Percentiles rank a stretch among this genome's conserved stretches.
phyloP scores from a whole-genome alignment of 2,329 filamentous ascomycete species.

The Leptodontidium sp. region DNA sequence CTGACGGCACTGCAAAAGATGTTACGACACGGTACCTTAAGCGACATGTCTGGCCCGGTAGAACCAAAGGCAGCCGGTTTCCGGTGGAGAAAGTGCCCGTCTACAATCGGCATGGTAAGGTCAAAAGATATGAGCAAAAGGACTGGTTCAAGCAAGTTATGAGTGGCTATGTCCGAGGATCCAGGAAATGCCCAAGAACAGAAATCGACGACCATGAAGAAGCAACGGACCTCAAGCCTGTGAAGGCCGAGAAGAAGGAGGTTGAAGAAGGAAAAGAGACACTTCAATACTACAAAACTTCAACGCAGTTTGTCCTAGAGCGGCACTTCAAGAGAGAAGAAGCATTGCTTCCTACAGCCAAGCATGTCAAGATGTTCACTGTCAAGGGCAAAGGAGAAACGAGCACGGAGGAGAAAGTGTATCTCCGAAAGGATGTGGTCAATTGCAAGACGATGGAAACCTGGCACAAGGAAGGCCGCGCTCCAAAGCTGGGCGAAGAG shows the following conservation, averaged over 20 bases:
- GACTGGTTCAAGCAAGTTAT: conserved; percentile 91
- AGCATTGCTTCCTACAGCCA: conserved; percentile 74
- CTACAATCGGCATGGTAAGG: conserved; percentile 78
- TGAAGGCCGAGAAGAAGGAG: conserved; percentile 76
- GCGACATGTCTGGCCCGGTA: conserved; percentile 81
- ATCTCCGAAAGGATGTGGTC: conserved; percentile 78
- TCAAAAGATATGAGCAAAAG: conserved; percentile 77
- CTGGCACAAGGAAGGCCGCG: conserved; percentile 96
- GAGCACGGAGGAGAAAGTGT: conserved; percentile 83
- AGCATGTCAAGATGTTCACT: conserved; percentile 77
- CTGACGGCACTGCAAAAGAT: conserved; percentile 91
- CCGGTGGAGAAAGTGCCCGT: conserved; percentile 82
- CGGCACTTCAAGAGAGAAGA: conserved; percentile 92
- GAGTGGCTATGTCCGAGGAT: conserved; percentile 70
- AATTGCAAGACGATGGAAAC: conserved; percentile 91
- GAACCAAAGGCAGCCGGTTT: conserved; percentile 86
- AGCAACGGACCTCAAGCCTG: conserved; percentile 75
- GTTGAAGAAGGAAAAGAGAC: conserved; percentile 81
- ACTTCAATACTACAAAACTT: conserved; percentile 87
- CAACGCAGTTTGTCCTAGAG: conserved; percentile 83
- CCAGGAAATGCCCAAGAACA: conserved; percentile 63
- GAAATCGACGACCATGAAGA: conserved; percentile 84
- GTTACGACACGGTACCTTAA: conserved; percentile 92
- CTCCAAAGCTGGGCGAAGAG: conserved; percentile 71
- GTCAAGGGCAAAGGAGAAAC: conserved; percentile 76